Percentiles rank a stretch among this genome's conserved stretches.
Conservation (phyloP, 768 basidiomycete species). For the Lactifluus volemus region DNA sequence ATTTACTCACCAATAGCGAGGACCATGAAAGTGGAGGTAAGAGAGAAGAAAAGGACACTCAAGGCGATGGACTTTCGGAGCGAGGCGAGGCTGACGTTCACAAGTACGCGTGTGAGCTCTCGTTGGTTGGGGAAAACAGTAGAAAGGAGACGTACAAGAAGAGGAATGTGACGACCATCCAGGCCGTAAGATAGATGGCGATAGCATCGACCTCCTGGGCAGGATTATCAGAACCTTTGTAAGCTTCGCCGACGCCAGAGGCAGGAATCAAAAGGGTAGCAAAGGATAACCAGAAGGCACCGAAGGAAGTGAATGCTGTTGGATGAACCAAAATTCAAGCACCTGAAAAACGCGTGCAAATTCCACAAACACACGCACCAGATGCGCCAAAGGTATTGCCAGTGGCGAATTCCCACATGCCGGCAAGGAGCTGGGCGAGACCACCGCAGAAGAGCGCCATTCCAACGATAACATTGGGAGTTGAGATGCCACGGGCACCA, state of each 20-base stretch:
- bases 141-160: slow-evolving; percentile 41
- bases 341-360: too few relatives aligned
- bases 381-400: slow-evolving; percentile 67
- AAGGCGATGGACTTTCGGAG: slow-evolving; percentile 43
- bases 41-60: slow-evolving; percentile 43
- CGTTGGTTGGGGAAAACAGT: background rate
- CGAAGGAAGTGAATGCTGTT: slow-evolving; percentile 74
- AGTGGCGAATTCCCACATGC: slow-evolving; percentile 61
- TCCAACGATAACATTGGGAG: slow-evolving; percentile 69
- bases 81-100: slow-evolving; percentile 35
- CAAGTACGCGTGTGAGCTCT: background rate
- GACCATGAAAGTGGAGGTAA: slow-evolving; percentile 44
- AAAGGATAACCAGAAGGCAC: slow-evolving; percentile 85
- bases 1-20: slow-evolving; percentile 33
- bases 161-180: slow-evolving; percentile 66
- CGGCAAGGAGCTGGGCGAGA: slow-evolving; percentile 76
- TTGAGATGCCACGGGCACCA: slow-evolving; percentile 40
- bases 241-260: slow-evolving; percentile 52
- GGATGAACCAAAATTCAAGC: background rate
- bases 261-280: slow-evolving; percentile 64
- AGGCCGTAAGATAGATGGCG: slow-evolving; percentile 68
- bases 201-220: slow-evolving; percentile 47
- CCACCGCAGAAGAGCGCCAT: slow-evolving; percentile 86
- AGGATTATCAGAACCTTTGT: slow-evolving; percentile 21
- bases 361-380: slow-evolving; percentile 35